Evolutionary conservation across 768 basidiomycete genomes (phyloP), one percentile per base, ranked within the genome.

Genomic region (Lactarius sanguifluus): DNA sequence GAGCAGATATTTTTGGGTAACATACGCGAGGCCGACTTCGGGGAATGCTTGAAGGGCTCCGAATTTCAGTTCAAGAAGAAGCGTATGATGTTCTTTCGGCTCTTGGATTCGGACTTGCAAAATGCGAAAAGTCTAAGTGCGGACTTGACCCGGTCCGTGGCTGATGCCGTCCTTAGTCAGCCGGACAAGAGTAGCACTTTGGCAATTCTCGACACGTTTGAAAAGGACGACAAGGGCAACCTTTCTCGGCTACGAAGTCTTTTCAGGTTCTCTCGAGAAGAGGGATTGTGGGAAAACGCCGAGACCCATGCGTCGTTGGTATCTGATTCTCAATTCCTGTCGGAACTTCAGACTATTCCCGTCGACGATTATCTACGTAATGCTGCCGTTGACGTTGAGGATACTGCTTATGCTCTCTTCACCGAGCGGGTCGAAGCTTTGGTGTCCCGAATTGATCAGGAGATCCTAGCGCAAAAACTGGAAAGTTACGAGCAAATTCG

Each of bases 241-340:
- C 9, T 52, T 25, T 52, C 50, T 25, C 25, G 15, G 50, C 50
- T 52, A 13, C 50, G 13, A 25, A 15, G 15, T 15, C 50, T 52
- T 25, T 52, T 52, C 13, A 25, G 9, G 34, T 18, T 30, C 13
- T 32, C 25, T n/a, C n/a, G n/a, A 5, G 30, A 61, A 34, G 41
- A 32, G 30, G 64, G 65, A 2, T 32, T 62, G n/a, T 55, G 58
- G 38, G 25, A 52, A 25, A 52, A 23, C 5, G 50, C 50, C 50
- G 16, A 52, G 41, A 36, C 32, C 34, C 34, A 18, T 30, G 63
- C 56, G 1, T 8, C 0, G 9, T 12, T 12, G 4, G 54, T 64
- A 18, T 23, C 50, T 5, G 64, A 71, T 40, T 13, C 20, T 5
- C 38, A 13, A 1, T 71, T 71, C 41, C 52, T 71, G 2, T 47